Evolutionary conservation across 192 early-diverging fungal genomes (phyloP), one percentile per base, ranked within the genome.

Genomic region (Podila clonocystis): DNA sequence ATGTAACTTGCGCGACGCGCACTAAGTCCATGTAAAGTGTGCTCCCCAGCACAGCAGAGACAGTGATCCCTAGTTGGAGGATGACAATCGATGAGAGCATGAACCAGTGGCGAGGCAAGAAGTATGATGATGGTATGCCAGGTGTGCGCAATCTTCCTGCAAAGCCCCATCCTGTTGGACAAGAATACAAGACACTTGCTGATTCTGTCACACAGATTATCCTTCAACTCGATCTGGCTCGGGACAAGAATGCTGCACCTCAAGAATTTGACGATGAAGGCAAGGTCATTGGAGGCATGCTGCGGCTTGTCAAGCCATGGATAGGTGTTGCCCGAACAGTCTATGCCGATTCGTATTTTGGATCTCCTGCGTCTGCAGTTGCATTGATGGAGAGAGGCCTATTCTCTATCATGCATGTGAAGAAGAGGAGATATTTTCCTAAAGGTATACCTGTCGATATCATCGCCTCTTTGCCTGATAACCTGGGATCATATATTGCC

Each of bases 371-470:
- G 20, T 17, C 57, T n/a, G 66, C 34, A 17, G n/a, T n/a, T 24
- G 66, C 66, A 17, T 26, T 68, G 52, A 58, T 58, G 66, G 29
- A 55, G n/a, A 20, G 38, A 58, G 66, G 66, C 5, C 30, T 68
- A 7, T 68, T 57, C 30, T 52, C 66, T n/a, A 24, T 68, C 17
- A 68, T 68, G 66, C 66, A 68, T 6, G 52, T 57, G 19, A 64
- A 64, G 45, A 64, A 64, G 63, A 64, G 45, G 63, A 64, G 33
- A 33, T 57, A 55, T 38, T 68, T 28, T 17, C 66, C 66, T 58
- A 31, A 26, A 55, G 26, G 26, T 22, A 34, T 68, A 5, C 66
- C 50, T 33, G 7, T 22, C 15, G 66, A 55, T 50, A 58, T 68
- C 66, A 38, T 68, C 8, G 31, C 65, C 20, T 33, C 66, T 29